Base-by-base conservation (phyloP, 495 filamentous ascomycete species). In the Tuber umbilicatum region DNA sequence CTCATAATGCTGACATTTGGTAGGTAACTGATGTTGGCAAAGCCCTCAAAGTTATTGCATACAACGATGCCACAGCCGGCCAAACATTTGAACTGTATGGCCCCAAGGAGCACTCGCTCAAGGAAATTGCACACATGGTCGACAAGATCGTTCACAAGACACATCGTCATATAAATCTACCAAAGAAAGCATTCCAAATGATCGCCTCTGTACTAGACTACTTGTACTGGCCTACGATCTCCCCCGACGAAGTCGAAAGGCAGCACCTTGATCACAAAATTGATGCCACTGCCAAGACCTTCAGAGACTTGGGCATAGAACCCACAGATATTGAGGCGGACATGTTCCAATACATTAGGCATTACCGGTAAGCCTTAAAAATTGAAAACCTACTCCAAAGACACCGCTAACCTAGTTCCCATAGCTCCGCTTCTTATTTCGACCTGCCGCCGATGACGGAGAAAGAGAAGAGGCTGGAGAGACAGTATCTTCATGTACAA, bases 51-150 rank as follows among this genome's bases (percentile, higher is more conserved):
- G 84, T 84, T 72, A 97, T 99, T 88, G 85, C 93, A 67, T 90
- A 92, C 82, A 93, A 98, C 76, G 95, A 99, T 84, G 91, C 80
- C 81, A 97, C 94, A 21, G 93, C 91, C 40, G 89, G 89, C 16
- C 90, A 98, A 85, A 99, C 96, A 1, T 99, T 86, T 80, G 95
- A 99, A 86, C 90, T 99, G 23, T 97, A 93, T 83, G 95, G 95
- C 12, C 94, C 96, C 37, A 93, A 90, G 85, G 90, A 97, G 79
- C 97, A 97, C 88, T 92, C 91, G 42, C 93, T 91, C 77, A 90
- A 88, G 68, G 93, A 97, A 84, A 92, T 99, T 72, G 89, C 91
- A 68, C 89, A 91, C 80, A 82, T 98, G 73, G 94, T 98, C 55
- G 94, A 97, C 86, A 88, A 88, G 70, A 94, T 97, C 86, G 97